Percentiles rank a stretch among this genome's conserved stretches.
Evolutionary conservation across 306 rosid genomes (phyloP).

Genomic region (Fragaria ananassa): DNA sequence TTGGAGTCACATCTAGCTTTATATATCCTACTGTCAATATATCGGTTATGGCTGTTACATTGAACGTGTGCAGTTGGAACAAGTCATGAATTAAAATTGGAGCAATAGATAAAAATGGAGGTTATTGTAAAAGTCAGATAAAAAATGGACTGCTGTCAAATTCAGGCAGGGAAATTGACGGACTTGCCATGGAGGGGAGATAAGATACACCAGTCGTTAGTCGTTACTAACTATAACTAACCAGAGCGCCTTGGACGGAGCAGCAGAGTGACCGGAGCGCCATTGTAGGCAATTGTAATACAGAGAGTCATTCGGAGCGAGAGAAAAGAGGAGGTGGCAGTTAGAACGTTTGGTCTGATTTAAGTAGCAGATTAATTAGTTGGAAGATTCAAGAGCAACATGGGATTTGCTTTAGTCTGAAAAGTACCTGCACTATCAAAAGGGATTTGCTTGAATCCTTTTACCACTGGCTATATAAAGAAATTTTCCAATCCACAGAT

Average conservation of each 20-base stretch:
- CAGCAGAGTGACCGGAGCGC: neutral
- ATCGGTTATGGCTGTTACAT: neutral
- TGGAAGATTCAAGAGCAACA: neutral
- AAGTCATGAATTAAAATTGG: neutral
- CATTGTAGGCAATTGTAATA: neutral
- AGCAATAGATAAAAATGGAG: neutral
- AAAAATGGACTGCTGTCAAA: too few relatives aligned
- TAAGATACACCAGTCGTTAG: too few relatives aligned
- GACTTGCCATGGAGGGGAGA: too few relatives aligned
- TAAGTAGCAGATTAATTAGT: neutral
- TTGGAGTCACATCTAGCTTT: neutral
- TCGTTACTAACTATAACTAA: too few relatives aligned
- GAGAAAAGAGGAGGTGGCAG: conserved; percentile 10
- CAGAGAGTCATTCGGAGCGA: neutral
- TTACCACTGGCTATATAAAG: too few relatives aligned
- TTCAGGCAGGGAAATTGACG: too few relatives aligned
- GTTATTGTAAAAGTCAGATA: neutral
- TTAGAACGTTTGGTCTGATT: neutral
- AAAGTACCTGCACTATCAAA: too few relatives aligned
- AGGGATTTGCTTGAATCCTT: too few relatives aligned
- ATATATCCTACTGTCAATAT: neutral
- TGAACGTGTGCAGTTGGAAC: neutral
- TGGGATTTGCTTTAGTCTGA: too few relatives aligned
- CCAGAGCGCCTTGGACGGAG: neutral
- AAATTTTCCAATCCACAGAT: too few relatives aligned